Evolutionary conservation across 2,329 filamentous ascomycete genomes (phyloP), one percentile per base, ranked within the genome.

Genomic region (Trichoderma polysporum): DNA sequence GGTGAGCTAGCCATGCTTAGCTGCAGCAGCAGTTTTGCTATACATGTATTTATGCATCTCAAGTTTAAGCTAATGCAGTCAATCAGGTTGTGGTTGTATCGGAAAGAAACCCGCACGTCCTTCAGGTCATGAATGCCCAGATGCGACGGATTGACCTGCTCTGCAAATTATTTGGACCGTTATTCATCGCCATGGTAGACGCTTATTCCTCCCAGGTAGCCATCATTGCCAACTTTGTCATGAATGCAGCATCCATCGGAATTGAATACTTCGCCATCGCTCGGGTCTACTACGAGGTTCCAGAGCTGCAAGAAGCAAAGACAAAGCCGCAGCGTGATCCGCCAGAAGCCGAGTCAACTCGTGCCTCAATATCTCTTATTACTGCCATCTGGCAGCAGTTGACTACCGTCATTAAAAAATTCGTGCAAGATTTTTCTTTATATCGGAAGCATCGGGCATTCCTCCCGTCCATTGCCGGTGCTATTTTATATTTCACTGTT

Each of bases 61-160:
- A 17, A 39, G 19, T 4, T 13, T 45, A n/a, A 15, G 47, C 60
- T 63, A 19, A 63, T 27, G 13, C n/a, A 17, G 3, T 5, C 15
- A 33, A 7, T 6, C 72, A 62, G 74, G 75, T 77, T n/a, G 73
- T 78, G 12, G 73, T 74, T 4, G 71, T 76, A 9, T 71, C 75
- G 9, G 71, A 68, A 12, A 19, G 65, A 2, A 61, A 68, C 17
- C 49, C 62, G 25, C 47, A 56, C 12, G 66, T 56, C 22, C 57
- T 65, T 35, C 53, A 47, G 52, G 80, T 76, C 7, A 74, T 88
- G 29, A 89, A 88, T 72, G 82, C 86, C 2, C 79, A 79, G n/a
- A 88, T 89, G 83, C 82, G 86, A n/a, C 82, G 87, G 4, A 88
- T 89, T 52, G 86, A 89, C 67, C 78, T 89, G 5, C 73, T 85